These are phyloP conservation scores for Alternaria solani DNA, from an alignment of 2,329 filamentous ascomycete species.

Conservation along the genomic window DNA sequence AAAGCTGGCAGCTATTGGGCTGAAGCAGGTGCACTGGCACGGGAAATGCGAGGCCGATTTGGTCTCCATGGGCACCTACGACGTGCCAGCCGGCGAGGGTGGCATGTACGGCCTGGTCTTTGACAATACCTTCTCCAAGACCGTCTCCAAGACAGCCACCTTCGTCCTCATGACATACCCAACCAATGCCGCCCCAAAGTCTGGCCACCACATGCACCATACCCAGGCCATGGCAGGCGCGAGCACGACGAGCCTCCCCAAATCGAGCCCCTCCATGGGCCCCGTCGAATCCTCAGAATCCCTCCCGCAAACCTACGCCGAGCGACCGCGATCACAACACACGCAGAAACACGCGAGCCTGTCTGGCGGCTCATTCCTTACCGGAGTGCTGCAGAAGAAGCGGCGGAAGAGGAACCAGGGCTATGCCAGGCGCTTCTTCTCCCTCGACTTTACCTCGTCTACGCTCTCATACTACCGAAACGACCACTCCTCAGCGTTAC, in stretches of 20 bases:
- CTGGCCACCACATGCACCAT: constrained; percentile 72
- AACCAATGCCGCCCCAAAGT: constrained; percentile 78
- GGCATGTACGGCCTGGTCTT: constrained; percentile 98
- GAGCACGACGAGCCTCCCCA: constrained; percentile 50
- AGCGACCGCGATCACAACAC: constrained; percentile 53
- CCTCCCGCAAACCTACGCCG: constrained; percentile 51
- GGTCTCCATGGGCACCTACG: constrained; percentile 87
- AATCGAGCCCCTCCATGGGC: constrained; percentile 53
- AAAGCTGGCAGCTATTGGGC: constrained; percentile 68
- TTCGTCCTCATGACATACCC: constrained; percentile 95
- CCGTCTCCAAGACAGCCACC: constrained; percentile 89
- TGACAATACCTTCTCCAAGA: constrained; percentile 97
- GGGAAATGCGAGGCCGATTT: constrained; percentile 97
- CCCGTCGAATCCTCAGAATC: constrained; percentile 61
- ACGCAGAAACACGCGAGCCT: constrained; percentile 26
- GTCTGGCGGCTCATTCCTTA: constrained; percentile 69
- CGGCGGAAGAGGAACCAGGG: constrained; percentile 93
- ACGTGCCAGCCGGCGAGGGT: constrained; percentile 75
- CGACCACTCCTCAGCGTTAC: constrained; percentile 87
- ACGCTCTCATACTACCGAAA: constrained; percentile 97
- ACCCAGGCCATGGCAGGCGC: constrained; percentile 62
- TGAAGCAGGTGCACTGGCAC: constrained; percentile 76
- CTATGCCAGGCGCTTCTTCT: constrained; percentile 93
- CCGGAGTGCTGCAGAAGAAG: constrained; percentile 86
- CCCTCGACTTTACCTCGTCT: constrained; percentile 90